Conservation (phyloP, 768 basidiomycete species). For the Russula compacta region DNA sequence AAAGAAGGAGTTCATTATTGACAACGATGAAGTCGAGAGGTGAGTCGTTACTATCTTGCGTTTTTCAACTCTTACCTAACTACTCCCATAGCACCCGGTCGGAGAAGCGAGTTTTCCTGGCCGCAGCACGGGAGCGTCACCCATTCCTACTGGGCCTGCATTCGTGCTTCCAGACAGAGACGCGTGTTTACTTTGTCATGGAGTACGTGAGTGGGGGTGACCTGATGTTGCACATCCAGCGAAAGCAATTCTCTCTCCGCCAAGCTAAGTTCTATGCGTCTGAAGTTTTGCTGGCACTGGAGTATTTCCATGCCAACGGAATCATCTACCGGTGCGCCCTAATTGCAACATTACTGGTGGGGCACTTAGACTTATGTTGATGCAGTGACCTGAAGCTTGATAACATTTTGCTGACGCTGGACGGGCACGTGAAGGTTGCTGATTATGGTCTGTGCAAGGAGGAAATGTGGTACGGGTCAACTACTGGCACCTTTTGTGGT, state of each 20-base stretch:
- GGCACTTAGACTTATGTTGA: not conserved
- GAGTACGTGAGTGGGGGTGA: conserved; percentile 99
- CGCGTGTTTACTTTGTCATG: conserved; percentile 99
- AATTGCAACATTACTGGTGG: not conserved
- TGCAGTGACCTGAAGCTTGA: conserved; percentile 94
- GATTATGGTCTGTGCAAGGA: conserved; percentile 99
- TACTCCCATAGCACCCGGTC: conserved; percentile 72
- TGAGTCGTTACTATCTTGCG: conserved; percentile 28
- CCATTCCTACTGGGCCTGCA: conserved; percentile 95
- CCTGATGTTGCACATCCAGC: conserved; percentile 98
- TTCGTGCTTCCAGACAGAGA: conserved; percentile 99
- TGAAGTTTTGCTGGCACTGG: conserved; percentile 89
- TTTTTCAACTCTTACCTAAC: not conserved
- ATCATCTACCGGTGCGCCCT: conserved; percentile 86
- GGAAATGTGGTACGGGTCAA: conserved; percentile 95
- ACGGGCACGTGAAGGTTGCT: conserved; percentile 97
- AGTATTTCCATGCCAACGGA: conserved; percentile 98
- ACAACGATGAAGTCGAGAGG: conserved; percentile 99
- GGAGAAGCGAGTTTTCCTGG: conserved; percentile 95
- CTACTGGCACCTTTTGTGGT: conserved; percentile 98
- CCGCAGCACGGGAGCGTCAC: conserved; percentile 94
- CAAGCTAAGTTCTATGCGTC: conserved; percentile 99
- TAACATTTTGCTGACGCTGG: conserved; percentile 92
- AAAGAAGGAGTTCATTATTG: conserved; percentile 99
- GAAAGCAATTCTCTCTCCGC: conserved; percentile 96